Conservation (phyloP, 768 basidiomycete species). For the Leucosporidium creatinivorum region DNA sequence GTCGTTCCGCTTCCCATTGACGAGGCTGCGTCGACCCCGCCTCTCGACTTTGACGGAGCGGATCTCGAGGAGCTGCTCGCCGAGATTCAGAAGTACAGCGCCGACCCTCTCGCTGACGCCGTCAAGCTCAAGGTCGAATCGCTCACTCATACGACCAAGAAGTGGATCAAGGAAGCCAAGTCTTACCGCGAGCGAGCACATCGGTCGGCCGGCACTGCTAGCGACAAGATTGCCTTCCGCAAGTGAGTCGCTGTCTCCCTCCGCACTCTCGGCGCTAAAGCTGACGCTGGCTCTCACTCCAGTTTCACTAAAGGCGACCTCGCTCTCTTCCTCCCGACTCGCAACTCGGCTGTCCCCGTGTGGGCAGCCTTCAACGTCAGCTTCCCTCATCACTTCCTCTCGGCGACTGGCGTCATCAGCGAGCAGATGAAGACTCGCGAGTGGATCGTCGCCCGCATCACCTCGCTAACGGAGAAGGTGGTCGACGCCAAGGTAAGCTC, state of each 20-base stretch:
- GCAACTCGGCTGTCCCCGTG: constrained; percentile 84
- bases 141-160: constrained; percentile 64
- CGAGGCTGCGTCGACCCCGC: not conserved
- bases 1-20: not conserved
- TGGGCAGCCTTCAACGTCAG: constrained; percentile 99
- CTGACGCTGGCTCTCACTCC: not conserved
- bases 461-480: constrained; percentile 74
- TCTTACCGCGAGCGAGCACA: constrained; percentile 83
- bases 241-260: constrained; percentile 46
- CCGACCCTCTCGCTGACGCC: constrained; percentile 75
- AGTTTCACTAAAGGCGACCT: constrained; percentile 85
- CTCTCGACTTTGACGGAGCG: constrained; percentile 22
- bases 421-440: constrained; percentile 85
- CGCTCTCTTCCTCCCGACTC: constrained; percentile 88
- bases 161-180: constrained; percentile 97
- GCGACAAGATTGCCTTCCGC: constrained; percentile 91
- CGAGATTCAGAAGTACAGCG: constrained; percentile 53
- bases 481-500: constrained; percentile 65
- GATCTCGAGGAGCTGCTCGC: constrained; percentile 22
- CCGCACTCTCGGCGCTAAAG: too few relatives aligned
- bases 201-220: constrained; percentile 39
- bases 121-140: constrained; percentile 54
- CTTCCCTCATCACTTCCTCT: constrained; percentile 95
- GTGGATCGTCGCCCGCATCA: constrained; percentile 88
- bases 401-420: constrained; percentile 73